phyloP scores from a whole-genome alignment of 129 eudicot genomes.

The Flaveria brownii region DNA sequence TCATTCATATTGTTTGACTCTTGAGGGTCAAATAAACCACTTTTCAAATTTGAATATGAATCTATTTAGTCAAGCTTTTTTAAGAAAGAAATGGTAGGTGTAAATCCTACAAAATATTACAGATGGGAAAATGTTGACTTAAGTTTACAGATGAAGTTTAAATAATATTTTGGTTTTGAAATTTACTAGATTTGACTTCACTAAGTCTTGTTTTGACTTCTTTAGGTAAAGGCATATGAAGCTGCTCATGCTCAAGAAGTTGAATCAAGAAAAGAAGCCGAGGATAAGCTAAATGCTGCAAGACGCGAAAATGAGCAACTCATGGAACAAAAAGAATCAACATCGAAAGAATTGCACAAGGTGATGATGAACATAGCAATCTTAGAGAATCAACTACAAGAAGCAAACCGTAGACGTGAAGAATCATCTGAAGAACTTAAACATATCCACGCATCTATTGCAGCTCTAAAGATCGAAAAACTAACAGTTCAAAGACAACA shows the following conservation, averaged over 20 bases:
- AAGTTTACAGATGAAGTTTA: constrained; percentile 6
- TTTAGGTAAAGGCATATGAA: constrained; percentile 61
- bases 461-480: constrained; percentile 60
- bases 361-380: constrained; percentile 66
- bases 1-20: constrained; percentile 8
- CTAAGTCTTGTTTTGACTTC: constrained; percentile 19
- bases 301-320: constrained; percentile 50
- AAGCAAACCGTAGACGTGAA: constrained; percentile 61
- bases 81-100: background rate
- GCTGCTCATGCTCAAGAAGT: constrained; percentile 54
- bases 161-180: background rate
- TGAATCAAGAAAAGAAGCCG: constrained; percentile 51
- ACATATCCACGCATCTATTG: constrained; percentile 55
- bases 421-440: constrained; percentile 67
- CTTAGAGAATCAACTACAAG: constrained; percentile 58
- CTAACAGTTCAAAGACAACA: constrained; percentile 57
- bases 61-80: background rate
- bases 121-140: background rate
- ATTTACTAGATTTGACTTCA: background rate
- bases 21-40: constrained; percentile 11
- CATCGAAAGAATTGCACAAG: constrained; percentile 46
- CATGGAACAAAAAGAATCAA: constrained; percentile 49
- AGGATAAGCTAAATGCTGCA: constrained; percentile 44
- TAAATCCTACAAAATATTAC: background rate
- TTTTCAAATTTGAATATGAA: background rate